phyloP scores from a whole-genome alignment of 106 monocot species.

The Dendrobium nobile region DNA sequence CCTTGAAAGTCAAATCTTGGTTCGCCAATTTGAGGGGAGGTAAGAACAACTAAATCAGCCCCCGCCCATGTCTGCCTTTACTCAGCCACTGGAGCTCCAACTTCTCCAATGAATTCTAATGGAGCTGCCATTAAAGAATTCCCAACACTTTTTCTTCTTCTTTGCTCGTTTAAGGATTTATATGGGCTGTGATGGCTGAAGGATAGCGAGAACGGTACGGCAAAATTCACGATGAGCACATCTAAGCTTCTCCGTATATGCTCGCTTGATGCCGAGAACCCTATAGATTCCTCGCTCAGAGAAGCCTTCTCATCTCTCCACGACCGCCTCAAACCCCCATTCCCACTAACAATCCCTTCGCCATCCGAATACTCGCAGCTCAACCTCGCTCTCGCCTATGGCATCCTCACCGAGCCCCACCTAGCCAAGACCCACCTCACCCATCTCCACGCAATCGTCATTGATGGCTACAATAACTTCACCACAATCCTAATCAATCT shows the following conservation, averaged over 20 bases:
- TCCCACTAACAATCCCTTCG: conserved; percentile 34
- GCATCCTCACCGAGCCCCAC: conserved; percentile 41
- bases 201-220: too few relatives aligned
- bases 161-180: too few relatives aligned
- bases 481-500: conserved; percentile 38
- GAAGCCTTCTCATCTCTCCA: conserved; percentile 37
- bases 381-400: conserved; percentile 41
- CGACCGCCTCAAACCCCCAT: conserved; percentile 45
- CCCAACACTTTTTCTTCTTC: too few relatives aligned
- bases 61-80: too few relatives aligned
- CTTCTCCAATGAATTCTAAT: too few relatives aligned
- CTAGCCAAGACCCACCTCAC: conserved; percentile 35
- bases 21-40: too few relatives aligned
- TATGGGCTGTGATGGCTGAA: too few relatives aligned
- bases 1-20: too few relatives aligned
- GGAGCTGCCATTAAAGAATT: too few relatives aligned
- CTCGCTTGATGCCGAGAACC: conserved; percentile 28
- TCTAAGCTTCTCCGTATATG: conserved; percentile 13
- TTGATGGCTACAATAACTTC: conserved; percentile 59
- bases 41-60: too few relatives aligned
- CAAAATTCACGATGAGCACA: conserved; percentile 11
- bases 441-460: conserved; percentile 63
- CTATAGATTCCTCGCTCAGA: conserved; percentile 24
- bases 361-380: conserved; percentile 42
- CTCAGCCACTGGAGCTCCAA: too few relatives aligned